phyloP scores from a whole-genome alignment of 306 rosid genomes.

The Biancaea sappan region DNA sequence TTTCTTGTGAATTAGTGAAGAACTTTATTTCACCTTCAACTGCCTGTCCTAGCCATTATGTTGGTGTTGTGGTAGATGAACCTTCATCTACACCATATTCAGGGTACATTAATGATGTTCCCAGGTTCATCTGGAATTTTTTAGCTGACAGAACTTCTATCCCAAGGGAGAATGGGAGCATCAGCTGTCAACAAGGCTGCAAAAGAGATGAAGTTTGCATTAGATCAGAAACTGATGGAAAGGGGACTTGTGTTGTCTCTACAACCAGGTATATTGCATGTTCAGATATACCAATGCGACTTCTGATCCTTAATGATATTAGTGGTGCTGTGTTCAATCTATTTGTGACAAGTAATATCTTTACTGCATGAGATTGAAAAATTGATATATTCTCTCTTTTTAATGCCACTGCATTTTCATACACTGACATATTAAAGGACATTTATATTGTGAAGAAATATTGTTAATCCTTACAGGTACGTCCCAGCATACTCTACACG shows the following conservation, averaged over 20 bases:
- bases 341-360: neutral
- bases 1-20: slow-evolving; percentile 86
- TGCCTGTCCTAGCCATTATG: slow-evolving; percentile 87
- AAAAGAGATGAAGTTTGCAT: slow-evolving; percentile 72
- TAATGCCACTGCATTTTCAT: neutral
- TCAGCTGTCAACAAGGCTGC: slow-evolving; percentile 71
- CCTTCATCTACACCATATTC: slow-evolving; percentile 71
- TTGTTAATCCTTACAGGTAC: slow-evolving; percentile 56
- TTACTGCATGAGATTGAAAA: neutral
- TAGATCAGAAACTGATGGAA: slow-evolving; percentile 71
- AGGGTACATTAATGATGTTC: slow-evolving; percentile 70
- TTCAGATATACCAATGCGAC: neutral
- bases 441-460: neutral
- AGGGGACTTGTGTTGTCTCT: slow-evolving; percentile 79
- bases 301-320: slow-evolving; percentile 7
- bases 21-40: slow-evolving; percentile 65
- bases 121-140: slow-evolving; percentile 89
- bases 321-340: neutral
- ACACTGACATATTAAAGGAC: neutral
- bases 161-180: slow-evolving; percentile 49
- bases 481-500: slow-evolving; percentile 95
- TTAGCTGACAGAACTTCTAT: slow-evolving; percentile 78
- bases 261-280: slow-evolving; percentile 77
- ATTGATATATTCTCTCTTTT: neutral
- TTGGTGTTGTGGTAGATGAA: slow-evolving; percentile 75